phyloP scores from a whole-genome alignment of 768 basidiomycete genomes.

The Termitomyces sp. region DNA sequence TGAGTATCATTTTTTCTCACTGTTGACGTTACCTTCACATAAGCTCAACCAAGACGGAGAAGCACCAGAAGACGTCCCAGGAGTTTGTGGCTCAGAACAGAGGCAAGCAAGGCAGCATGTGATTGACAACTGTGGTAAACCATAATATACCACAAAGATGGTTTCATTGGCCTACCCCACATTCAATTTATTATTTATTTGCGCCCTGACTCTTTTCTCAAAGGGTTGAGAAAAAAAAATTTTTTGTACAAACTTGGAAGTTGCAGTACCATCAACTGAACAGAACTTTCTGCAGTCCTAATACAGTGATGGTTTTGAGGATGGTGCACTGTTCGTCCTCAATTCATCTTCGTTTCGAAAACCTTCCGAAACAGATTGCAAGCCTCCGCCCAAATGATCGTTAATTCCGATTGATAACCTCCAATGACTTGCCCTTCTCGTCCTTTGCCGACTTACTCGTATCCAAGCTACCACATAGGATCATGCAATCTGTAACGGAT shows the following conservation, averaged over 20 bases:
- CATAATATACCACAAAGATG: slow-evolving; percentile 21
- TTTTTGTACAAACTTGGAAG: neutral
- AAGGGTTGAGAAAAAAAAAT: neutral
- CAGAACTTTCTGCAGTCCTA: no score
- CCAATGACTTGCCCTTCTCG: neutral
- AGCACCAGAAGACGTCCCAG: slow-evolving; percentile 85
- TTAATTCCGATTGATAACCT: neutral
- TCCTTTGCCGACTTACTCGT: neutral
- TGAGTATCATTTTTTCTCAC: slow-evolving; percentile 11
- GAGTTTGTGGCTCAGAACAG: slow-evolving; percentile 90
- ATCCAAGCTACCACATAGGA: no score
- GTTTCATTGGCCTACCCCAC: neutral
- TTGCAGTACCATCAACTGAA: neutral
- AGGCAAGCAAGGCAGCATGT: slow-evolving; percentile 75
- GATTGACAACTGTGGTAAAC: slow-evolving; percentile 64
- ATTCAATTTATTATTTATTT: neutral
- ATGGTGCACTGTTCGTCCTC: neutral
- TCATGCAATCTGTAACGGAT: neutral
- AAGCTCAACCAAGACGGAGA: slow-evolving; percentile 83
- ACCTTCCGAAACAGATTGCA: neutral
- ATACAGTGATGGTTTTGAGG: neutral
- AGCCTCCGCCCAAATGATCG: no score
- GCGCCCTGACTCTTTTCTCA: neutral
- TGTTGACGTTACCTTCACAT: slow-evolving; percentile 15
- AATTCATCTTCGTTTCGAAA: neutral